These are phyloP conservation scores for Phytophthora palmivora DNA, from an alignment of 352 stramenopile species.

Conservation along the genomic window DNA sequence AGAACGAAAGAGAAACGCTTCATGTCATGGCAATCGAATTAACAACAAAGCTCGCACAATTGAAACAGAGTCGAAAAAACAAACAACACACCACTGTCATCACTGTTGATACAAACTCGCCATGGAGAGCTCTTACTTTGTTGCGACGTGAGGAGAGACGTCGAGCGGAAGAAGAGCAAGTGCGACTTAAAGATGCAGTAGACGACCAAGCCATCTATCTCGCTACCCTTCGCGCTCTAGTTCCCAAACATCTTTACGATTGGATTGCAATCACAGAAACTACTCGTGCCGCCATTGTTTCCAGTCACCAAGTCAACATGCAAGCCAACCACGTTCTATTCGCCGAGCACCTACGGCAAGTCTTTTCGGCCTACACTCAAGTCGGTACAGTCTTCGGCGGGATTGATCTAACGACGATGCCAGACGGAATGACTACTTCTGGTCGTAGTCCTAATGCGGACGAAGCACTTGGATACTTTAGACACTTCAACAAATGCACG, in stretches of 20 bases:
- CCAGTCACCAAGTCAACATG: constrained; percentile 6
- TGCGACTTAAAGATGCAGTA: constrained; percentile 4
- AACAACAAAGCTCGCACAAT: background rate
- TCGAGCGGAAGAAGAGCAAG: constrained; percentile 2
- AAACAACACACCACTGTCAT: background rate
- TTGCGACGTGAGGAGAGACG: background rate
- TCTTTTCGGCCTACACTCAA: constrained; percentile 13
- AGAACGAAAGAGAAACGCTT: constrained; percentile 3
- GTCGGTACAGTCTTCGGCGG: constrained; percentile 13
- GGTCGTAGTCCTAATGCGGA: background rate
- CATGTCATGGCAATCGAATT: background rate
- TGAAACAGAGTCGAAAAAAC: background rate
- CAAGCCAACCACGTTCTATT: constrained; percentile 13
- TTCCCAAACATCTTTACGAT: constrained; percentile 1
- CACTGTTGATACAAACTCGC: background rate
- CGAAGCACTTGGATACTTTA: background rate
- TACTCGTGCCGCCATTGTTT: constrained; percentile 1
- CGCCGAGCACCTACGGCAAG: constrained; percentile 16
- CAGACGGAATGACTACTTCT: constrained; percentile 3
- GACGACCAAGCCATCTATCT: constrained; percentile 11
- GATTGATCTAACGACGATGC: background rate
- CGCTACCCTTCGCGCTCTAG: background rate
- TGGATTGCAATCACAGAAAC: background rate
- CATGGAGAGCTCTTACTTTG: constrained; percentile 10
- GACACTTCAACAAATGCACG: constrained; percentile 9